These are phyloP conservation scores for Arabis hirsuta DNA, from an alignment of 345 rosid genomes.

Conservation along the genomic window DNA sequence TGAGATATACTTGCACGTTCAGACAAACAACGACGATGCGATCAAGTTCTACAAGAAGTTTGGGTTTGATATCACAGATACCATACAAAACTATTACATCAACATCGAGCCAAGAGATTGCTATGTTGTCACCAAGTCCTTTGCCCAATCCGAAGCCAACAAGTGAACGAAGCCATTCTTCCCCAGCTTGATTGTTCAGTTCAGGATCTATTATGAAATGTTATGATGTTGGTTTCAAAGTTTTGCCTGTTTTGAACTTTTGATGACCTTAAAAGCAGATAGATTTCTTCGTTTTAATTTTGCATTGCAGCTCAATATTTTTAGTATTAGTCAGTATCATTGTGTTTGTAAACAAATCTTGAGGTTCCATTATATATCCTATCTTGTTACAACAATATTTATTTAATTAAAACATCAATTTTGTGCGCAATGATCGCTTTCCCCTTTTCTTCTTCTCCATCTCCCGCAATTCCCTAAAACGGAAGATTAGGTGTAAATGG, in stretches of 20 bases:
- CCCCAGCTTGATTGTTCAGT: constrained; percentile 25
- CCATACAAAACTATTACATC: constrained; percentile 81
- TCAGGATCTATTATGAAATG: neutral
- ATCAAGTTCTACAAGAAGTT: constrained; percentile 94
- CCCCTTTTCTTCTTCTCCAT: too few species aligned
- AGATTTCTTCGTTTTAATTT: too few species aligned
- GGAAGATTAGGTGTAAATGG: too few species aligned
- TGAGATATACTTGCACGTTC: constrained; percentile 96
- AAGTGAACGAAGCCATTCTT: constrained; percentile 26
- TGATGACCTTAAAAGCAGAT: too few species aligned
- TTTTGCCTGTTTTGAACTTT: neutral
- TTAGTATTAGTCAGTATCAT: too few species aligned
- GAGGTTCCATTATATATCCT: too few species aligned
- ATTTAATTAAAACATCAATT: too few species aligned
- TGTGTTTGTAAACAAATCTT: too few species aligned
- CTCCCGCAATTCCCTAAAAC: too few species aligned
- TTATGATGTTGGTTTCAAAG: constrained; percentile 2
- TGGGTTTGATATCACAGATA: constrained; percentile 82
- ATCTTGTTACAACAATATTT: too few species aligned
- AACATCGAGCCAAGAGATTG: constrained; percentile 90
- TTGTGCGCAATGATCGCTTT: too few species aligned
- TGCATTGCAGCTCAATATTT: too few species aligned
- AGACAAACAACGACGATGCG: constrained; percentile 96
- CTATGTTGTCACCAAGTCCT: constrained; percentile 69
- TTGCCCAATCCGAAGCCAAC: constrained; percentile 50